Evolutionary conservation across 345 rosid species (phyloP), one percentile per base, ranked within the genome.

Genomic region (Gossypium herbaceum): DNA sequence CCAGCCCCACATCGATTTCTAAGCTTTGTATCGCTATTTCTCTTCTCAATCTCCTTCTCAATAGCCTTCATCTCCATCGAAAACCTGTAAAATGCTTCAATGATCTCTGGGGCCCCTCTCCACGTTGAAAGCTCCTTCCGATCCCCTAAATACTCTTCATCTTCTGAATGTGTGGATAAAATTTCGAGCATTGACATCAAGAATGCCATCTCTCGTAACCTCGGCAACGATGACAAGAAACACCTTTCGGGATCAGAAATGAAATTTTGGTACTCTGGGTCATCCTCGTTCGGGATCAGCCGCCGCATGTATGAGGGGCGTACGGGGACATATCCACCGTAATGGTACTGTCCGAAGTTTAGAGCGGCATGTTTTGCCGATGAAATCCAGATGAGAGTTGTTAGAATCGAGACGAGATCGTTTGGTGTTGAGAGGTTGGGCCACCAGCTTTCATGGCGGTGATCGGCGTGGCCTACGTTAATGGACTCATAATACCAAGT

Each of bases 341-440:
- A 25, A 44, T 60, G 67, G n/a, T 73, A 73, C 43, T 73, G 75
- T 4, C 75, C 75, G 17, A 73, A 73, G 75, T 73, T 73, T 4
- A 73, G 6, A 48, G 75, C 75, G 1, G 75, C 75, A 27, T 94
- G 99, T 29, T 91, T 91, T 4, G 99, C 99, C 0, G 99, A 94
- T 7, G 92, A 86, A 16, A 94, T 91, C 99, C 99, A 93, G 45
- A 94, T 82, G 39, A 94, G 45, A 75, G 87, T 91, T 43, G 98
- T 87, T 45, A 94, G 79, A 74, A 90, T 51, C 1, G 92, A 87
- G 82, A 83, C 75, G 1, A 94, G 91, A 75, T 93, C 81, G 0
- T 89, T 88, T 0, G 75, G 81, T 60, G 80, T 85, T 8, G 75
- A 80, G 51, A 94, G 79, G 24, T 75, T 71, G 20, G 99, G 98